Conservation (phyloP, 371 early-diverging fungal genomes). For the Mucor circinelloides region DNA sequence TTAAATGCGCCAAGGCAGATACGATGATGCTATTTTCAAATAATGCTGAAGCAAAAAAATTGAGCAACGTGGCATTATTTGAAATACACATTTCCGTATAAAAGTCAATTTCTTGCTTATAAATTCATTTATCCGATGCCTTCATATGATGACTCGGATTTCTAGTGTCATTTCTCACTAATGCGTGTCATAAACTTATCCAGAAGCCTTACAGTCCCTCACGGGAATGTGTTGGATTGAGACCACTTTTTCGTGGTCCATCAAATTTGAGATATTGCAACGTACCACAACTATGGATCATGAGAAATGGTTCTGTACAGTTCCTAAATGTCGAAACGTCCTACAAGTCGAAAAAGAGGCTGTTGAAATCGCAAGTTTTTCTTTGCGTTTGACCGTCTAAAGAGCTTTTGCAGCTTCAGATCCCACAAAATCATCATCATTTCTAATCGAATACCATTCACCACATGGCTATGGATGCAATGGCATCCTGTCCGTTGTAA, state of each 20-base stretch:
- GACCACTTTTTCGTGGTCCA: too few relatives aligned
- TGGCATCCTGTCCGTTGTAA: too few relatives aligned
- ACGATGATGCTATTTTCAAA: too few relatives aligned
- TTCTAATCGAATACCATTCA: too few relatives aligned
- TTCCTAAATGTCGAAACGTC: neutral
- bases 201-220: neutral
- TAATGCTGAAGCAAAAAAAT: too few relatives aligned
- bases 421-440: too few relatives aligned
- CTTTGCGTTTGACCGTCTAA: too few relatives aligned
- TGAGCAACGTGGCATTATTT: too few relatives aligned
- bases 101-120: neutral
- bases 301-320: neutral
- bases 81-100: too few relatives aligned
- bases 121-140: neutral
- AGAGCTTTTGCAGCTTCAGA: too few relatives aligned
- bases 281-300: neutral
- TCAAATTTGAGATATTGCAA: neutral
- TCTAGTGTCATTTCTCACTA: neutral
- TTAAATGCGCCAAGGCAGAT: too few relatives aligned
- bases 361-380: neutral
- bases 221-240: neutral
- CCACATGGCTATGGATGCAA: too few relatives aligned
- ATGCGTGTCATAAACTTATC: neutral
- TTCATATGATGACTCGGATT: neutral
- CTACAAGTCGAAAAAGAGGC: neutral